Evolutionary conservation across 2,329 filamentous ascomycete species (phyloP).

Genomic region (Cladosporium sp.): DNA sequence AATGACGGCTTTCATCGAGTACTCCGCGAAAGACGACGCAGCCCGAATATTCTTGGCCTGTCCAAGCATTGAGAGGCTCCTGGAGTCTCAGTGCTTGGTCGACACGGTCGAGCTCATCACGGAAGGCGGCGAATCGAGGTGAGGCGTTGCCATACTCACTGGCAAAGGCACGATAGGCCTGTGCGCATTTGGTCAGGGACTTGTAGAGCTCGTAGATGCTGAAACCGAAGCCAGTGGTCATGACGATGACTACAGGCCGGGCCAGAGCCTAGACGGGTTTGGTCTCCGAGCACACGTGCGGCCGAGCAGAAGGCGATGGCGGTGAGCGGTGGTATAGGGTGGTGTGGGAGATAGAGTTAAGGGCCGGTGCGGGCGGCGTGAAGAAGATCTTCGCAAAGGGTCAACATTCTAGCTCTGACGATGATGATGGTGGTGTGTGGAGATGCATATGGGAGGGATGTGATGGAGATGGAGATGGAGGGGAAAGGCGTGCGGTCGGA

Average conservation of each 20-base stretch:
- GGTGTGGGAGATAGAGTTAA: background rate
- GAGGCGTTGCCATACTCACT: slow-evolving; percentile 12
- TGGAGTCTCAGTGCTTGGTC: slow-evolving; percentile 12
- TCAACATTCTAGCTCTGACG: background rate
- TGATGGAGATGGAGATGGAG: background rate
- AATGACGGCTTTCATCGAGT: slow-evolving; percentile 10
- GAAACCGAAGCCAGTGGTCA: slow-evolving; percentile 9
- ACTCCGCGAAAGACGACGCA: slow-evolving; percentile 4
- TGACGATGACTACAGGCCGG: background rate
- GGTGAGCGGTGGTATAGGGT: slow-evolving; percentile 3
- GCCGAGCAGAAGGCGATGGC: slow-evolving; percentile 7
- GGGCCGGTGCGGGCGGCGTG: background rate
- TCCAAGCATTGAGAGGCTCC: slow-evolving; percentile 13
- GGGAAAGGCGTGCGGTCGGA: background rate
- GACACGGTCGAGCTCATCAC: slow-evolving; percentile 13
- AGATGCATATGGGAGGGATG: slow-evolving; percentile 1
- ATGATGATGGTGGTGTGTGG: slow-evolving; percentile 4
- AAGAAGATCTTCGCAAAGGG: slow-evolving; percentile 1
- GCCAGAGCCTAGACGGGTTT: background rate
- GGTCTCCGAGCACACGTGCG: background rate
- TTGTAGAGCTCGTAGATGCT: slow-evolving; percentile 11
- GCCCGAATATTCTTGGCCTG: slow-evolving; percentile 11
- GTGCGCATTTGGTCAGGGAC: slow-evolving; percentile 7
- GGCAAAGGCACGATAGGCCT: slow-evolving; percentile 11
- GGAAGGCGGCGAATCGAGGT: slow-evolving; percentile 10